phyloP scores from a whole-genome alignment of 23 red algal genomes.

The Cyanidium caldarium region DNA sequence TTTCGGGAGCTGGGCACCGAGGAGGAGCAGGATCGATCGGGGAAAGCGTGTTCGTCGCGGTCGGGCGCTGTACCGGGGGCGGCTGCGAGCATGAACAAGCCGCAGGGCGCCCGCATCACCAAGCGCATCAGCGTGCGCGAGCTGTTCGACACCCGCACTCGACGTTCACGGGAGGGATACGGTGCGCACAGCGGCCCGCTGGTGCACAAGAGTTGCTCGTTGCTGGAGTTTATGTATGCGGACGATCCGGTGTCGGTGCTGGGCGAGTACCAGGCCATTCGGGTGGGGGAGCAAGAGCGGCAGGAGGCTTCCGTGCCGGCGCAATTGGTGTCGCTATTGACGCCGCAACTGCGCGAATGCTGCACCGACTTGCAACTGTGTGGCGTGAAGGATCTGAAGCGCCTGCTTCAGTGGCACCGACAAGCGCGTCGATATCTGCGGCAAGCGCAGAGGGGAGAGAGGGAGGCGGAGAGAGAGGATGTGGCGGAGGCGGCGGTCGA shows the following conservation, averaged over 20 bases:
- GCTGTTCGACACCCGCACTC: background rate
- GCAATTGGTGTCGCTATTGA: background rate
- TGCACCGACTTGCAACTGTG: constrained; percentile 71
- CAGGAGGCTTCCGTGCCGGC: too few relatives aligned
- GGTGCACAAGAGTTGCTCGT: constrained; percentile 12
- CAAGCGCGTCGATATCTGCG: background rate
- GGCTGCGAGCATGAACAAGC: constrained; percentile 2
- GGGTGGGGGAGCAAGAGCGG: constrained; percentile 5
- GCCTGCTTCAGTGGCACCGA: constrained; percentile 49
- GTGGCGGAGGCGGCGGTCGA: too few relatives aligned
- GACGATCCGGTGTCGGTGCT: background rate
- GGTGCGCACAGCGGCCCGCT: constrained; percentile 6
- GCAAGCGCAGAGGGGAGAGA: background rate
- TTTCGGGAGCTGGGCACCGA: constrained; percentile 38
- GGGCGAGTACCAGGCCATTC: constrained; percentile 17
- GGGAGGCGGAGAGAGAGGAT: background rate
- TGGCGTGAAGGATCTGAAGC: constrained; percentile 48
- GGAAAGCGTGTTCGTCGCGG: background rate
- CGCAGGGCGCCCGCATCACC: background rate
- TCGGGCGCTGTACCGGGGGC: background rate
- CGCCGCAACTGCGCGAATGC: constrained; percentile 20
- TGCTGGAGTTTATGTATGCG: background rate
- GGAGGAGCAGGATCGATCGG: background rate
- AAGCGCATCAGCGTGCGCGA: background rate
- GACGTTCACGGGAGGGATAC: background rate